Evolutionary conservation across 1,284 basidiomycete species (phyloP).

Genomic region (Mycena citricolor): DNA sequence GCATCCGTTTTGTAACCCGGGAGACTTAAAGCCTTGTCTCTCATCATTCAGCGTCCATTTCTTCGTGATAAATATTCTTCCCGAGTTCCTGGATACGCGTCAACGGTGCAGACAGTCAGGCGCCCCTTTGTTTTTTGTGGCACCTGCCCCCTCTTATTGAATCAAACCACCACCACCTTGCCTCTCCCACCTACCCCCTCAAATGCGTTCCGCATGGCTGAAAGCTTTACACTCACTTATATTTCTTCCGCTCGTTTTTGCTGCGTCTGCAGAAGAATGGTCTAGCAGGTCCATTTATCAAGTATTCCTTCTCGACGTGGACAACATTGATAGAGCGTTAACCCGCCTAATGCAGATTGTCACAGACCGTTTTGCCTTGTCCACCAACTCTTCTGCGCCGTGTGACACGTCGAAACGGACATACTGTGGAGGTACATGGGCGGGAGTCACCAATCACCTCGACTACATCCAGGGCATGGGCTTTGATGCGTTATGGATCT

Average conservation of each 20-base stretch:
- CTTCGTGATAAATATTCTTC: too few species aligned
- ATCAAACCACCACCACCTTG: too few species aligned
- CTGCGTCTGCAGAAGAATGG: constrained; percentile 39
- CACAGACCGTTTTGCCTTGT: constrained; percentile 72
- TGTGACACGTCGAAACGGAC: constrained; percentile 56
- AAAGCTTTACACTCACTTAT: constrained; percentile 12
- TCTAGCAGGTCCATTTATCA: constrained; percentile 42
- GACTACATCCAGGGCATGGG: constrained; percentile 79
- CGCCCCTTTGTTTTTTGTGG: too few species aligned
- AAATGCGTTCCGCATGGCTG: too few species aligned
- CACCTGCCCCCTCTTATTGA: too few species aligned
- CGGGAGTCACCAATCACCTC: constrained; percentile 66
- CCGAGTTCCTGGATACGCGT: too few species aligned
- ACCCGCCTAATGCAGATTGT: constrained; percentile 41
- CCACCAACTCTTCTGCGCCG: constrained; percentile 31
- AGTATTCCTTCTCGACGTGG: constrained; percentile 30
- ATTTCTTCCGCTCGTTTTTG: constrained; percentile 22
- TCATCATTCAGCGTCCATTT: too few species aligned
- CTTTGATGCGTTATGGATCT: constrained; percentile 73
- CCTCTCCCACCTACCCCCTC: too few species aligned
- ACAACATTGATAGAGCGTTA: neutral
- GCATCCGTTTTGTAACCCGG: too few species aligned
- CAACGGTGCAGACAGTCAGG: too few species aligned
- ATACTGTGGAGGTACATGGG: constrained; percentile 79
- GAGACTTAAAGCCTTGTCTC: too few species aligned